These are phyloP conservation scores for Trametopsis cervina DNA, from an alignment of 768 basidiomycete species.

Conservation along the genomic window DNA sequence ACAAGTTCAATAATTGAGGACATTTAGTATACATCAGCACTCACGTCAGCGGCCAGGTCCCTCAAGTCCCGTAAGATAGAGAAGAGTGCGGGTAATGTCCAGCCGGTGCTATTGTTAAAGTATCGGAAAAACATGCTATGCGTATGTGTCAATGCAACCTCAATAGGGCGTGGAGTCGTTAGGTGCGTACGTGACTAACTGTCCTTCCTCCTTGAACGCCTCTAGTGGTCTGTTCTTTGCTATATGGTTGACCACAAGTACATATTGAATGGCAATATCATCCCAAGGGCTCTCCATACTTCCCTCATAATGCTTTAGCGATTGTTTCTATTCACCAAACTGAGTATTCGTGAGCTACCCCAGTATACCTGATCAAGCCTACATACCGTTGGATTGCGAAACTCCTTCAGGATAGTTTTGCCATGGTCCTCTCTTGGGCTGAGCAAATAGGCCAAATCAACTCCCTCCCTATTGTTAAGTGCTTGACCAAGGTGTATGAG, in stretches of 20 bases:
- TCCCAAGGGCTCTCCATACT: slow-evolving; percentile 75
- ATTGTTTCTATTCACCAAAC: slow-evolving; percentile 20
- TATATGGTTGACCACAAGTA: slow-evolving; percentile 65
- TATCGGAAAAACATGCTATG: slow-evolving; percentile 67
- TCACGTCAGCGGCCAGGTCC: slow-evolving; percentile 80
- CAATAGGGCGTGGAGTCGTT: no score
- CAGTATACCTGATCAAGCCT: not conserved
- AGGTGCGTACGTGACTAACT: slow-evolving; percentile 70
- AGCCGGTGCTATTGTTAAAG: slow-evolving; percentile 75
- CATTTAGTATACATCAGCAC: slow-evolving; percentile 6
- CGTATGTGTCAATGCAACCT: no score
- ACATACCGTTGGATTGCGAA: slow-evolving; percentile 48
- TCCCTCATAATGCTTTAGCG: slow-evolving; percentile 44
- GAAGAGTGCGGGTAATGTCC: slow-evolving; percentile 82
- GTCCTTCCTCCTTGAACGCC: slow-evolving; percentile 77
- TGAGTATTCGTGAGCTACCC: not conserved
- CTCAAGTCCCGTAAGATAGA: slow-evolving; percentile 75
- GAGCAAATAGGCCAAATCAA: slow-evolving; percentile 64
- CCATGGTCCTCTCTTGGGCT: slow-evolving; percentile 73
- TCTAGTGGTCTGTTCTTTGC: slow-evolving; percentile 60
- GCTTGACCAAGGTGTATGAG: slow-evolving; percentile 55
- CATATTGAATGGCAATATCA: slow-evolving; percentile 79
- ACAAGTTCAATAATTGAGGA: not conserved
- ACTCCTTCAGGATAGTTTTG: slow-evolving; percentile 68
- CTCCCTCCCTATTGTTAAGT: slow-evolving; percentile 56